A percentile compares a stretch with the other conserved stretches of the same genome.
Evolutionary conservation across 1,139 yeast genomes (phyloP).

Genomic region (Debaryomycetaceae sp.): DNA sequence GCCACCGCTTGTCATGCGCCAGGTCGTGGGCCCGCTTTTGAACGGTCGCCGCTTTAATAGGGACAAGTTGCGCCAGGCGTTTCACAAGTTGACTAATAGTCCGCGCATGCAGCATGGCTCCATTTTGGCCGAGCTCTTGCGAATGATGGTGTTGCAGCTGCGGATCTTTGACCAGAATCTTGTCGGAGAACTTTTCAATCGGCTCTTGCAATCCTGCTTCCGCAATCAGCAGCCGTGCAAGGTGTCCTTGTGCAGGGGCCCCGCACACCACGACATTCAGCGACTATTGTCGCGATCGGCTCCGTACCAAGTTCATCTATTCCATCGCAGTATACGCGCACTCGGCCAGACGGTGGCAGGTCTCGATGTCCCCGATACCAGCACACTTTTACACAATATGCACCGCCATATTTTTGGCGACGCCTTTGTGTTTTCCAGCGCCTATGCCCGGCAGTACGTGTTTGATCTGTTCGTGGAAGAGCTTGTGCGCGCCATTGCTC

Average conservation of each 20-base stretch:
- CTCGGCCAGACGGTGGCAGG: slow-evolving; percentile 21
- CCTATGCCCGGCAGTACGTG: slow-evolving; percentile 12
- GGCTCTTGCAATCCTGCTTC: background rate
- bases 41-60: too few relatives aligned
- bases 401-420: slow-evolving; percentile 5
- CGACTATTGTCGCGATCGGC: slow-evolving; percentile 6
- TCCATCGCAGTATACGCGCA: slow-evolving; percentile 18
- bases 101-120: slow-evolving; percentile 1
- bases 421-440: slow-evolving; percentile 9
- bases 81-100: too few relatives aligned
- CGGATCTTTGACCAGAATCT: background rate
- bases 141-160: background rate
- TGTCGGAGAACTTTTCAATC: background rate
- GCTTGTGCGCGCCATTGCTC: slow-evolving; percentile 12
- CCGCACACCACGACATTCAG: slow-evolving; percentile 12
- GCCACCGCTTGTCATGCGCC: too few relatives aligned
- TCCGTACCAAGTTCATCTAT: slow-evolving; percentile 9
- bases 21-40: too few relatives aligned
- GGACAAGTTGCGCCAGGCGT: too few relatives aligned
- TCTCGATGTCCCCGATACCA: slow-evolving; percentile 9
- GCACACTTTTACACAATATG: slow-evolving; percentile 9
- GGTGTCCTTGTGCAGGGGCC: too few relatives aligned
- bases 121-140: background rate
- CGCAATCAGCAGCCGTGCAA: slow-evolving; percentile 1
- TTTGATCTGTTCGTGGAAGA: slow-evolving; percentile 11